Evolutionary conservation across 2,329 filamentous ascomycete species (phyloP), one percentile per base, ranked within the genome.

Genomic region (Grosmannia clavigera): DNA sequence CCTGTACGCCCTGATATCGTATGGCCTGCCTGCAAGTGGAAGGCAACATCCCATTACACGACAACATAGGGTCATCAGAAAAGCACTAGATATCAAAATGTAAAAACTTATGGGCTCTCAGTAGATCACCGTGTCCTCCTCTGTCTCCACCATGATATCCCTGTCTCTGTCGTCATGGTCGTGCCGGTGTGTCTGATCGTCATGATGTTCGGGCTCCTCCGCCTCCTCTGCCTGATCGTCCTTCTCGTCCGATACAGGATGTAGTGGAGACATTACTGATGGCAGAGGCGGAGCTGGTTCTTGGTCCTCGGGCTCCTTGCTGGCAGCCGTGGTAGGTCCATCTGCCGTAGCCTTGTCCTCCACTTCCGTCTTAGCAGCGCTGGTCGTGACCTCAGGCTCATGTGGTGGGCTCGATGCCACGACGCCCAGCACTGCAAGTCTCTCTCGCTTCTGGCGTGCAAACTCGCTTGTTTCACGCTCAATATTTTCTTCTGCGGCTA

Each of bases 81-180:
- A 50, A 50, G n/a, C 25, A 50, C 31, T 7, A n/a, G 3, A 50
- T n/a, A 35, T 29, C 5, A 10, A 19, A 19, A 54, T 35, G 5
- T 33, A 27, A 16, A 9, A 53, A 19, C 22, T 9, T 14, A n/a
- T 31, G 53, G 53, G 9, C 40, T 25, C 33, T 81, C 76, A 96
- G 75, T 96, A 96, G 62, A 95, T 92, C 58, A 96, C 90, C 66
- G 87, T 91, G 68, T 96, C 91, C 75, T 96, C 91, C 62, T 90
- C 89, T 59, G 87, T 88, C 71, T 90, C 88, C 59, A 94, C 84
- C 65, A 95, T 79, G 60, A 92, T 85, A 68, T 92, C 88, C 58
- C 84, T 87, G 67, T 92, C 89, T 57, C 84, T 87, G 67, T 92
- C 87, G 62, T 87, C 80, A 66, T 80, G 69, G 61, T 76, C 77